Conservation (phyloP, 2,329 filamentous ascomycete species). For the Aspergillus eucalypticola region DNA sequence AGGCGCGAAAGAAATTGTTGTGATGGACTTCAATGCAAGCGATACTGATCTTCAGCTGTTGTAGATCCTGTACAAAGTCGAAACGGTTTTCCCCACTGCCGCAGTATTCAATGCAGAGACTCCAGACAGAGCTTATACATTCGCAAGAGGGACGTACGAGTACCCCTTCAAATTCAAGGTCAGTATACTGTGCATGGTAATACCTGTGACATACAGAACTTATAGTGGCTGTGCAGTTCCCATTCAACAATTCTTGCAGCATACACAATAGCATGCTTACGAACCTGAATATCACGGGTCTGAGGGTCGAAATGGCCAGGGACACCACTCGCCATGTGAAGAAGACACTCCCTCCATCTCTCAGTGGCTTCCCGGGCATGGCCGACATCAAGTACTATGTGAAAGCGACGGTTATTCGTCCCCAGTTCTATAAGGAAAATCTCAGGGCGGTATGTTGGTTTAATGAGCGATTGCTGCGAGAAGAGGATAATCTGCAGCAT, state of each 20-base stretch:
- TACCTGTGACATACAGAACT: neutral
- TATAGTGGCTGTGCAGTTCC: conserved; percentile 36
- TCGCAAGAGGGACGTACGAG: conserved; percentile 48
- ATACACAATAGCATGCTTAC: conserved; percentile 47
- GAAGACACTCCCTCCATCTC: conserved; percentile 81
- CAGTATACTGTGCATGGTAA: neutral
- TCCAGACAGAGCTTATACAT: conserved; percentile 44
- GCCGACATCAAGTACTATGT: conserved; percentile 93
- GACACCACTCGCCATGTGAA: conserved; percentile 67
- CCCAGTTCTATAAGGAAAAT: conserved; percentile 87
- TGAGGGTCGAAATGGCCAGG: conserved; percentile 48
- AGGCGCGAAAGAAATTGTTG: neutral
- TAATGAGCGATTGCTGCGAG: neutral
- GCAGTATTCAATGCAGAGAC: conserved; percentile 41
- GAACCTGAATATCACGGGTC: conserved; percentile 47
- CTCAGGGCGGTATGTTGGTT: conserved; percentile 56
- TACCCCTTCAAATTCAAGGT: conserved; percentile 55
- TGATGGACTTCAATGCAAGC: neutral
- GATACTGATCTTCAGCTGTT: neutral
- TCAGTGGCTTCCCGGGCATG: conserved; percentile 81
- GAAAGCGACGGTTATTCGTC: conserved; percentile 91
- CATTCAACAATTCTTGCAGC: conserved; percentile 53
- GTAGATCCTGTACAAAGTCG: conserved; percentile 50
- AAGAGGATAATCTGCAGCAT: neutral
- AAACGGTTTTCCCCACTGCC: conserved; percentile 48